A percentile compares a stretch with the other conserved stretches of the same genome.
Evolutionary conservation across 768 basidiomycete genomes (phyloP).

Genomic region (Naganishia antarctica): DNA sequence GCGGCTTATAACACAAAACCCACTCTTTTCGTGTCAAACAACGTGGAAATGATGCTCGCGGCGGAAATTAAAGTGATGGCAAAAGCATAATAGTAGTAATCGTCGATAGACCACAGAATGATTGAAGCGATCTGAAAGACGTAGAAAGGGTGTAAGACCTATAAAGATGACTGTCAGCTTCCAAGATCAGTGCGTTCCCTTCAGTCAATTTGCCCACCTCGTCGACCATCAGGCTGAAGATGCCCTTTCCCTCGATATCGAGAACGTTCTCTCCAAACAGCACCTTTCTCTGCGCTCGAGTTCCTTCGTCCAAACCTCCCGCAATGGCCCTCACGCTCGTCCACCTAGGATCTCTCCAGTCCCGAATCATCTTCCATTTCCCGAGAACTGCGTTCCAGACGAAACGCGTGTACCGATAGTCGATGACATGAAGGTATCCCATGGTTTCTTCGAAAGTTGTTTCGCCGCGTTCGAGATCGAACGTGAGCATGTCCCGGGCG

Average conservation of each 20-base stretch:
- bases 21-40: slow-evolving; percentile 88
- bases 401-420: slow-evolving; percentile 90
- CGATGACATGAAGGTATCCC: slow-evolving; percentile 62
- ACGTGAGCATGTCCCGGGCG: slow-evolving; percentile 46
- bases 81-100: slow-evolving; percentile 96
- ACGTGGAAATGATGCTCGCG: slow-evolving; percentile 73
- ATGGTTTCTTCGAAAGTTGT: slow-evolving; percentile 49
- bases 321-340: slow-evolving; percentile 60
- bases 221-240: slow-evolving; percentile 70
- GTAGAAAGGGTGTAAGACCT: slow-evolving; percentile 96
- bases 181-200: neutral
- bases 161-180: neutral
- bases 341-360: slow-evolving; percentile 85
- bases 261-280: slow-evolving; percentile 83
- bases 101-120: slow-evolving; percentile 84
- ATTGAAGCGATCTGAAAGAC: slow-evolving; percentile 97
- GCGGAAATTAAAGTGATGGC: slow-evolving; percentile 89
- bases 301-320: slow-evolving; percentile 58
- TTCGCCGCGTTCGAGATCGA: slow-evolving; percentile 47
- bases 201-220: slow-evolving; percentile 59
- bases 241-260: slow-evolving; percentile 82
- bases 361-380: slow-evolving; percentile 73
- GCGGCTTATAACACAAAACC: no score
- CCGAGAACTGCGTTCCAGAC: slow-evolving; percentile 78
- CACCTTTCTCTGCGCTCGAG: slow-evolving; percentile 61